Base-by-base conservation (phyloP, 75 land plant genomes). In the Cryptomeria japonica region DNA sequence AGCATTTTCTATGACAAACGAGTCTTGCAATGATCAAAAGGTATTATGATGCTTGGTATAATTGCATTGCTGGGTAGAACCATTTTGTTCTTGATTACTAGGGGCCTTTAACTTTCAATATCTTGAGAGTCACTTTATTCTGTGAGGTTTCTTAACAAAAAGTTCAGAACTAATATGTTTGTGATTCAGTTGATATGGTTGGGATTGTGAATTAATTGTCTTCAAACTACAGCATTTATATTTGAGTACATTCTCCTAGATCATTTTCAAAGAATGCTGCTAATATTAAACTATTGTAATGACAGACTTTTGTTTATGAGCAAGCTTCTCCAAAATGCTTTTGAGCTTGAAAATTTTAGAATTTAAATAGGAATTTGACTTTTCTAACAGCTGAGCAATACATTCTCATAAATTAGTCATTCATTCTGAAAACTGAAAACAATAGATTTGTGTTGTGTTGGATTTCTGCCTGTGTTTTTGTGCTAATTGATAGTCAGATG, bases 1-100 rank as follows among this genome's bases (percentile, higher is more conserved):
- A 22, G n/a, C 49, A 44, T 22, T 82, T 44, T 82, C 51, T 44
- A 22, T 41, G n/a, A 82, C 44, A 28, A 41, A 82, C 11, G 84
- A 25, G 16, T 47, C 84, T 8, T 82, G 32, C 22, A 44, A 44
- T 42, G 49, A 82, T 82, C 84, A 82, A 82, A 82, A 82, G 84
- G 83, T 80, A 16, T n/a, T 80, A 14, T 80, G 8, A 80, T 41
- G 49, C 22, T 42, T 80, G 31, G 49, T 80, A 22, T 41, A 22
- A 41, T 80, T 80, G 47, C 31, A 42, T 42, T 8, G 44, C 28
- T 61, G 28, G 25, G 61, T 25, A 80, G n/a, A 41, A 80, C 37
- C 12, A 2, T 31, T 31, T 72, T 72, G 2, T 72, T 32, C 14
- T 31, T 72, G 14, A 72, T 72, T 72, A 32, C 3, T 28, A n/a